phyloP scores from a whole-genome alignment of 129 eudicot species.

The Cynara cardunculus region DNA sequence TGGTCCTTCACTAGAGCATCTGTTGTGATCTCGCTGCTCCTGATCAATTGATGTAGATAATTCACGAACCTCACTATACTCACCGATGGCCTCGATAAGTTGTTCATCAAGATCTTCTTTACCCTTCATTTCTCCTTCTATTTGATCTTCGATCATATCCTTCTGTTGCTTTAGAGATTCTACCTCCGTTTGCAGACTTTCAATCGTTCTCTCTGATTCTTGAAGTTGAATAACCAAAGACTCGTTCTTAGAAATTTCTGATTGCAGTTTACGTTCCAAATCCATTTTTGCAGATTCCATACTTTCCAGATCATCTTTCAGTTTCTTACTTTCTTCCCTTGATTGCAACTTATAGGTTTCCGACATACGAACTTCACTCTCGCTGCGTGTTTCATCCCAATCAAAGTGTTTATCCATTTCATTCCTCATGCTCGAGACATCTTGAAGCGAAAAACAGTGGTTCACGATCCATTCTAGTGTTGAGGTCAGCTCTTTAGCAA shows the following conservation, averaged over 20 bases:
- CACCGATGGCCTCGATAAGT: conserved; percentile 43
- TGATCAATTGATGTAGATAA: conserved; percentile 32
- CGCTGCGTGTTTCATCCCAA: conserved; percentile 76
- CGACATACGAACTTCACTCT: conserved; percentile 20
- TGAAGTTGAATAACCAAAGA: conserved; percentile 34
- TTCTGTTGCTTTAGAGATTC: conserved; percentile 41
- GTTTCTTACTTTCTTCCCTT: conserved; percentile 31
- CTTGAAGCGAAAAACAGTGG: conserved; percentile 94
- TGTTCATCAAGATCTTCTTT: conserved; percentile 62
- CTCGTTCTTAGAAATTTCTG: conserved; percentile 31
- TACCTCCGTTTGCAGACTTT: conserved; percentile 37
- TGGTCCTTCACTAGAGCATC: conserved; percentile 32
- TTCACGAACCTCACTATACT: conserved; percentile 32
- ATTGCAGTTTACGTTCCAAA: conserved; percentile 36
- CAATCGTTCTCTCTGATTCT: conserved; percentile 42
- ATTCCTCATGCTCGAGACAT: conserved; percentile 77
- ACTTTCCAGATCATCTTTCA: conserved; percentile 32
- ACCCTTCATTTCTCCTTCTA: conserved; percentile 30
- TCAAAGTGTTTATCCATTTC: conserved; percentile 60
- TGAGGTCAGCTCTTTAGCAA: conserved; percentile 55
- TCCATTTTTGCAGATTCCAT: conserved; percentile 28
- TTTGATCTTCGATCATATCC: conserved; percentile 39
- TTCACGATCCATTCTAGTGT: conserved; percentile 81
- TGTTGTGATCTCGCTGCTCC: conserved; percentile 36
- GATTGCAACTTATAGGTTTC: conserved; percentile 12